Evolutionary conservation across 73 alveolate genomes (phyloP), one percentile per base, ranked within the genome.

Genomic region (Paraurostyla sp.): DNA sequence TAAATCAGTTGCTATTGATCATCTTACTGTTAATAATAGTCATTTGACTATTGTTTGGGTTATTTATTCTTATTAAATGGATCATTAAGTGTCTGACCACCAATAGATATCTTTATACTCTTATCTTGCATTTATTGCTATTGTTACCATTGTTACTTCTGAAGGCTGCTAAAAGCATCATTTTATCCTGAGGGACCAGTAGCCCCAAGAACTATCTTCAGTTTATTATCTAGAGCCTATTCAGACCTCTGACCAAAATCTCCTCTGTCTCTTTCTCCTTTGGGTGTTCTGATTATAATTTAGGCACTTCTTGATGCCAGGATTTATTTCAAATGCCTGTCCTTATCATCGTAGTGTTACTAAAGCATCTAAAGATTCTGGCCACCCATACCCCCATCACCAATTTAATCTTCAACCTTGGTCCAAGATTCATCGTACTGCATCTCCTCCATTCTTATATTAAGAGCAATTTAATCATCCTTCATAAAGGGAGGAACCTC

Each of bases 361-460:
- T 65, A 40, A 56, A 73, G 32, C 36, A 73, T 2, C n/a, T n/a
- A n/a, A n/a, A n/a, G n/a, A n/a, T n/a, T n/a, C n/a, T n/a, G n/a
- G n/a, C n/a, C n/a, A n/a, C n/a, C n/a, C 2, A 29, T 25, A 25
- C 16, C 23, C 11, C 27, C 50, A 4, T 48, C 71, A 3, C 15
- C 6, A 13, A 73, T 29, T 50, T 73, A 46, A 22, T 73, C 86
- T 73, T 73, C 86, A 2, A 43, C 15, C 46, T 38, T 73, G 6
- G 43, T 33, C 86, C 86, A 73, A 73, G 13, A 43, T 25, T 73
- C 86, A 73, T 73, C 86, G 46, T 45, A 73, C 27, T 73, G 4
- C 45, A 73, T 27, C n/a, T 13, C 56, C 20, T 43, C 71, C 7
- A 23, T 48, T 2, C 29, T 73, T 25, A 3, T 4, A 13, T 38